Base-by-base conservation (phyloP, 129 eudicot species). In the Ambrosia artemisiifolia region DNA sequence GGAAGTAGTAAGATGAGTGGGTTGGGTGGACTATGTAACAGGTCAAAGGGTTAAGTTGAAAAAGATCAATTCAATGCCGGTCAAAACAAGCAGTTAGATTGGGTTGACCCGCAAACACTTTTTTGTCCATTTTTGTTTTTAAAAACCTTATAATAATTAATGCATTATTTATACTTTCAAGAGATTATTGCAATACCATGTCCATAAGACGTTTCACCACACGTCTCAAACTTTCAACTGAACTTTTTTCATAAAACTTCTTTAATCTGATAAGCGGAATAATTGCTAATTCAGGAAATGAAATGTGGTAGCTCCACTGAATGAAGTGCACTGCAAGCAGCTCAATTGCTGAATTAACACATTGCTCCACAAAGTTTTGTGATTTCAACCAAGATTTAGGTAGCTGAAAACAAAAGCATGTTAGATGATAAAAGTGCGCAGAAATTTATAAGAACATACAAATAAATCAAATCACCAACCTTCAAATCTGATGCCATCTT, bases 231-330 rank as follows among this genome's bases (percentile, higher is more conserved):
- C 90, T 82, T 79, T 95, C 99, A 75, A 28, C 61, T 20, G 78
- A 67, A 16, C 84, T 79, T 65, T 56, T 67, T 19, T 90, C 99
- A 71, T 80, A 80, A 48, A 88, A 88, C 71, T 83, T 86, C 69
- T 79, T 80, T 60, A 95, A 71, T 13, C 90, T 83, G 47, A 83
- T 83, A 30, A 95, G 83, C 1, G 97, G 85, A 78, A 88, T 76
- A 51, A 87, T 80, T 56, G 97, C 97, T 32, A 95, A 82, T 62
- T 95, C 99, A 3, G 99, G 99, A 77, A 88, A 95, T 7, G 97
- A 86, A 67, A 95, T 95, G 75, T 95, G 96, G 82, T 79, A 80
- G 74, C 97, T 88, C 99, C 99, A 95, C 56, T 90, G 97, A 65
- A 81, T 38, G 74, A 95, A 91, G 78, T 95, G 99, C 35, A 47